Evolutionary conservation across 495 filamentous ascomycete genomes (phyloP).

Genomic region (Neurospora sublineolata): DNA sequence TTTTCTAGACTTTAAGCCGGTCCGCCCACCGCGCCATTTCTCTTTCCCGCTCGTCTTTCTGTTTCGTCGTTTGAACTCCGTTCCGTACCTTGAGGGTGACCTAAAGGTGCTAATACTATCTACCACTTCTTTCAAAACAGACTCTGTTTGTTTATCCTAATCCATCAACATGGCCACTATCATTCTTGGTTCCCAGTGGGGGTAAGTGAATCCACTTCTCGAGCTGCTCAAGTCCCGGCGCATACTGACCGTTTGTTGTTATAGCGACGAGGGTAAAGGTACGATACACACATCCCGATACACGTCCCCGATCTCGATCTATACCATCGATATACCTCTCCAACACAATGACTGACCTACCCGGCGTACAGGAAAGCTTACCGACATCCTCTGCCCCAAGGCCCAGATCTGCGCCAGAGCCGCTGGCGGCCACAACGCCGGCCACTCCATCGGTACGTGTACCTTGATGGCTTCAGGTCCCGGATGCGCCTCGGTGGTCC

Average conservation of each 20-base stretch:
- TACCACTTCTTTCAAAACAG: not conserved
- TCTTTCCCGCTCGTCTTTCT: constrained; percentile 2
- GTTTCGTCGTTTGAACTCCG: not conserved
- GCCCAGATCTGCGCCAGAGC: constrained; percentile 28
- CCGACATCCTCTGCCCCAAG: constrained; percentile 29
- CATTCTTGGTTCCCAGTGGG: constrained; percentile 24
- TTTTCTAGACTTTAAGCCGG: not conserved
- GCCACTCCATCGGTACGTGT: constrained; percentile 54
- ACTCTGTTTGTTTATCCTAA: not conserved
- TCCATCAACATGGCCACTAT: constrained; percentile 16
- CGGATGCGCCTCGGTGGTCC: constrained; percentile 1
- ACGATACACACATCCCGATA: constrained; percentile 14
- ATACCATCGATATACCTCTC: not conserved
- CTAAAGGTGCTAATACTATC: not conserved
- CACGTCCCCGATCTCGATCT: not conserved
- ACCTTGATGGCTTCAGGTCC: constrained; percentile 6
- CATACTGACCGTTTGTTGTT: not conserved
- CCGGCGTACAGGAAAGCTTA: constrained; percentile 19
- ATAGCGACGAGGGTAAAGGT: constrained; percentile 67
- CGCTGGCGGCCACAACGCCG: constrained; percentile 26
- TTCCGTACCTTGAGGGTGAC: not conserved
- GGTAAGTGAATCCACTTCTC: constrained; percentile 6
- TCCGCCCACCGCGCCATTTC: constrained; percentile 6
- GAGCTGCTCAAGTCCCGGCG: constrained; percentile 1
- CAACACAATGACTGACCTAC: constrained; percentile 41